A percentile compares a stretch with the other conserved stretches of the same genome.
These are phyloP conservation scores for Salvia sclarea DNA, from an alignment of 305 asterid genomes.

Conservation along the genomic window DNA sequence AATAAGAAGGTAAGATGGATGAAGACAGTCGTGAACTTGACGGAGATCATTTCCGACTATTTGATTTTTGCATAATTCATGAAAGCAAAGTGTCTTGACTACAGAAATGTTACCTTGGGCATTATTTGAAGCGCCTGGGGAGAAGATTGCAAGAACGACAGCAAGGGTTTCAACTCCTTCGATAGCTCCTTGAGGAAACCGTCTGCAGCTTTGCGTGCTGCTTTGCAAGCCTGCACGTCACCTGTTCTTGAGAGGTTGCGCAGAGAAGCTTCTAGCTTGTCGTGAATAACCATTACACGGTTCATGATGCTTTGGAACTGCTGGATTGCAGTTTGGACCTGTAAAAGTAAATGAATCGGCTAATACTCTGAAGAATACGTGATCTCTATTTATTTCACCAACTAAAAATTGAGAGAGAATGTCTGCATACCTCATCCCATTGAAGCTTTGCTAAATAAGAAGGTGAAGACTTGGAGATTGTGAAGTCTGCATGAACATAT, in stretches of 20 bases:
- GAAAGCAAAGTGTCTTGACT: neutral
- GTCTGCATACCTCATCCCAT: constrained; percentile 82
- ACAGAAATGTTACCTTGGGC: constrained; percentile 57
- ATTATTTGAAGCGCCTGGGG: constrained; percentile 63
- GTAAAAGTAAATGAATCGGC: constrained; percentile 27
- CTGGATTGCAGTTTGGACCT: constrained; percentile 82
- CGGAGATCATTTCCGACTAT: neutral
- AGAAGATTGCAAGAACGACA: constrained; percentile 76
- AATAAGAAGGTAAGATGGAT: constrained; percentile 6
- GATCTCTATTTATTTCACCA: neutral
- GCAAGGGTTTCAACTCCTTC: constrained; percentile 69
- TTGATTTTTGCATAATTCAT: neutral
- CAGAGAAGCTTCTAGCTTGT: constrained; percentile 81
- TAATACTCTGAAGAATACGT: neutral
- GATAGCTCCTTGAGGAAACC: constrained; percentile 67
- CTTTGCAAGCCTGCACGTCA: constrained; percentile 83
- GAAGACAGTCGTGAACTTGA: too few species aligned
- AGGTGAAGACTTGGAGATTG: constrained; percentile 86
- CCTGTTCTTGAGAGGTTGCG: constrained; percentile 94
- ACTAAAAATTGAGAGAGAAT: constrained; percentile 14
- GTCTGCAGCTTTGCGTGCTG: constrained; percentile 87
- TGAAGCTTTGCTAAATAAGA: constrained; percentile 89
- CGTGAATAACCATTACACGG: constrained; percentile 58
- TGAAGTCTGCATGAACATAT: constrained; percentile 82
- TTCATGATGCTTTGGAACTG: constrained; percentile 63